A percentile compares a stretch with the other conserved stretches of the same genome.
Evolutionary conservation across 768 basidiomycete species (phyloP).

Genomic region (Amanita muscaria): DNA sequence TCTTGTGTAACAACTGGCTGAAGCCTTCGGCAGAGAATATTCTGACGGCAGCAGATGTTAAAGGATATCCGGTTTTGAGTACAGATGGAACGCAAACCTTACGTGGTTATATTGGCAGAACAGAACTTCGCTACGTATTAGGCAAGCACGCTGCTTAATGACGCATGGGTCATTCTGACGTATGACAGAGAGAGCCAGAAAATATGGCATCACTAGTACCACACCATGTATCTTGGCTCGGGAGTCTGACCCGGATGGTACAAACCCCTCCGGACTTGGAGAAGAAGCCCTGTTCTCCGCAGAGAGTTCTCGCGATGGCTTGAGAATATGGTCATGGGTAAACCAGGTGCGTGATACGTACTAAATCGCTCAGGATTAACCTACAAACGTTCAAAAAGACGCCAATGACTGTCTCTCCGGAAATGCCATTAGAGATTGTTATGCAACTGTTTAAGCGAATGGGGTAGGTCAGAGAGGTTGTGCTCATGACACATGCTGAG

Average conservation of each 20-base stretch:
- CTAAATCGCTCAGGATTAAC: background rate
- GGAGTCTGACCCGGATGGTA: conserved; percentile 44
- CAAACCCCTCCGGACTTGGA: conserved; percentile 39
- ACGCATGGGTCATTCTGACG: conserved; percentile 3
- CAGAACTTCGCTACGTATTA: conserved; percentile 78
- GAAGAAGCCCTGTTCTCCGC: conserved; percentile 58
- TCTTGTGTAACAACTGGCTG: conserved; percentile 7
- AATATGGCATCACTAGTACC: conserved; percentile 49
- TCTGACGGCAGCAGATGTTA: conserved; percentile 64
- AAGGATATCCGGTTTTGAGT: conserved; percentile 87
- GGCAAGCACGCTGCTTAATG: conserved; percentile 35
- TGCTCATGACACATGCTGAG: background rate
- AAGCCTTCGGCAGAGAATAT: conserved; percentile 44
- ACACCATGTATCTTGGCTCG: conserved; percentile 67
- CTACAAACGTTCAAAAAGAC: conserved; percentile 44
- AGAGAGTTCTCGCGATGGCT: conserved; percentile 44
- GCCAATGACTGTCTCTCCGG: conserved; percentile 86
- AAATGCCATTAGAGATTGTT: conserved; percentile 89
- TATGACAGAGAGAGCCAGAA: conserved; percentile 59
- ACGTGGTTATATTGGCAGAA: conserved; percentile 81
- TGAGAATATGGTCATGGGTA: conserved; percentile 85
- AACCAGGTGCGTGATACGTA: conserved; percentile 60
- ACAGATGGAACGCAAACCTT: conserved; percentile 51
- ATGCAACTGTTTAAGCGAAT: conserved; percentile 97
- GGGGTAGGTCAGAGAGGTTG: conserved; percentile 58